Base-by-base conservation (phyloP, 1,139 yeast genomes). In the Tardiomyces depauwii region DNA sequence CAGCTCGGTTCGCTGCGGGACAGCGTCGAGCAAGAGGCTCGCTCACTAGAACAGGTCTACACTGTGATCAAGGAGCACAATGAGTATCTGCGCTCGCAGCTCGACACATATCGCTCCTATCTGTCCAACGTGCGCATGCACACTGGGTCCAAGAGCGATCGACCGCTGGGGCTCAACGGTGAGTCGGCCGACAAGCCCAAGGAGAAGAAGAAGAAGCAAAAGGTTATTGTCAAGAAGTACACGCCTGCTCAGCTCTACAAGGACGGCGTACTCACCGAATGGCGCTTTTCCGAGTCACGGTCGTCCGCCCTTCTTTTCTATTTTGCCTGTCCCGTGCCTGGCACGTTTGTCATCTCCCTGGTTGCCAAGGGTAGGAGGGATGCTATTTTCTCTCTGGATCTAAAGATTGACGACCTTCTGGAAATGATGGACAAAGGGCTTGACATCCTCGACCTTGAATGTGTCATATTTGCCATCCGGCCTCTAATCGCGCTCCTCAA, bases 51-150 rank as follows among this genome's bases (percentile, higher is more conserved):
- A 40, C 62, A 59, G 16, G 71, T 66, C 12, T 61, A 57, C 50
- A 49, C 57, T 12, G 58, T 63, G 36, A 64, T 66, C 38, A 49
- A 60, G 11, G 70, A 66, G 44, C 71, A 65, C 48, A 66, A 66
- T 42, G 67, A 63, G 41, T 66, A 66, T 47, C 57, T 66, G 30
- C 51, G 57, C 27, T 54, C 62, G 2, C 71, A 66, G 51, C 51
- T 66, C 25, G 67, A 64, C 38, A 65, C 69, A 2, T 66, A 64
- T 51, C 52, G 63, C 32, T 64, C 68, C 9, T 66, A 66, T 47
- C 49, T 66, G 44, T 50, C 57, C 43, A 66, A 66, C 44, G 69
- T 66, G 25, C 57, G 70, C n/a, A 55, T 55, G 48, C 67, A 64
- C 40, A 61, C 68, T 0, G 65, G 66, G 1, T 49, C 60, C 7